Base-by-base conservation (phyloP, 2,329 filamentous ascomycete genomes). In the Aureobasidium sp. region DNA sequence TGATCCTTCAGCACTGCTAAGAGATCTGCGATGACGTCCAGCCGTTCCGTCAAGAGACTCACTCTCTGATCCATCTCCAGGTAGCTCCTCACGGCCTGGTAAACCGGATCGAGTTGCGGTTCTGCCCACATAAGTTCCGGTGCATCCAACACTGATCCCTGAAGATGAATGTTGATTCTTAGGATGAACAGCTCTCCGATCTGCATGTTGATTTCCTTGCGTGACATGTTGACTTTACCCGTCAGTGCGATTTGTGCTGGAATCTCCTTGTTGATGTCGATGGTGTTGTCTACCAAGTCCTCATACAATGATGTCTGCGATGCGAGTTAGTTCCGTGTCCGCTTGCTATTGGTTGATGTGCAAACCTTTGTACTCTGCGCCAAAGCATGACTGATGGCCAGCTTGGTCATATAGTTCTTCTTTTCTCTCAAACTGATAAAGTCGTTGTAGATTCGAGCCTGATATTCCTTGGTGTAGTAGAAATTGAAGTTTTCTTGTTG, bases 401-500 rank as follows among this genome's bases (percentile, higher is more conserved):
- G 81, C 78, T 97, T 97, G 68, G 89, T 95, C 94, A 97, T 97
- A 78, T 97, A 96, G 75, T 96, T 96, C 70, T 87, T 87, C 76
- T 96, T 96, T 70, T 97, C 93, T 53, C 92, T 84, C 64, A 99
- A 77, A 2, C 90, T 94, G 75, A 99, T 99, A 70, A 99, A 99
- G 76, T 99, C 94, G 76, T 99, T 99, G 82, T 99, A 99, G 74
- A 99, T 99, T 57, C 94, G 88, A 25, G 94, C 91, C 76, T 99
- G 95, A 74, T 99, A 99, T 73, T 97, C 93, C 70, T 89, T 85
- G 3, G 94, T 97, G 78, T 99, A 97, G 79, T 99, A 99, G 75
- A 97, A 99, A 74, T 99, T 99, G 82, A 99, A 99, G 71, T 93
- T 91, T 75, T 99, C 94, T 51, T 91, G 90, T 77, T 99, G 93